Evolutionary conservation across 257 asterid genomes (phyloP).

Genomic region (Jacaranda copaia): DNA sequence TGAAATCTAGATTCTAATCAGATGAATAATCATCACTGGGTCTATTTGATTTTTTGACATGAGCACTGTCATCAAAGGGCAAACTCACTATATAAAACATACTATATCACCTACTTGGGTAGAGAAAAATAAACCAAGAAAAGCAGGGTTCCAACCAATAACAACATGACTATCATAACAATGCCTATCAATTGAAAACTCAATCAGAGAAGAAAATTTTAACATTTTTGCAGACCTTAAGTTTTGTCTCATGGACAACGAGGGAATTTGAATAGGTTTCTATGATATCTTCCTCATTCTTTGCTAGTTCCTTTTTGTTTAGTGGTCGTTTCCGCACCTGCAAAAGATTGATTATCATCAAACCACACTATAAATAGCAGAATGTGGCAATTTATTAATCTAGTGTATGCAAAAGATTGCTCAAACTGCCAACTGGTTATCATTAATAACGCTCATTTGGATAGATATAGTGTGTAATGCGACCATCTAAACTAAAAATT

Average conservation of each 20-base stretch:
- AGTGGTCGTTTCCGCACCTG: conserved; percentile 97
- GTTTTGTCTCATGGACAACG: conserved; percentile 88
- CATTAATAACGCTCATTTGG: not conserved
- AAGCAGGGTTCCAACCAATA: conserved; percentile 13
- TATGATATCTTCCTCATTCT: conserved; percentile 92
- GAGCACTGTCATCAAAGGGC: conserved; percentile 11
- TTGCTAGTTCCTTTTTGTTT: conserved; percentile 81
- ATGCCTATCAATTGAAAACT: not conserved
- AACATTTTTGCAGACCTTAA: conserved; percentile 59
- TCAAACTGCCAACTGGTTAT: conserved; percentile 5
- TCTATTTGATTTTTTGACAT: conserved; percentile 4
- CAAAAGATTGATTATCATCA: conserved; percentile 29
- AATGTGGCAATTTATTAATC: not conserved
- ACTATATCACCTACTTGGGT: not conserved
- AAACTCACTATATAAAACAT: conserved; percentile 1
- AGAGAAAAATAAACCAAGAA: not conserved
- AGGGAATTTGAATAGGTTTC: conserved; percentile 76
- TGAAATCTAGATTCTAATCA: not conserved
- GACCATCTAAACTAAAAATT: not conserved
- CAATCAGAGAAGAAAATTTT: not conserved
- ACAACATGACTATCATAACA: not conserved
- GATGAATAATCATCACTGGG: conserved; percentile 11
- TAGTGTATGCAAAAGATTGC: not conserved
- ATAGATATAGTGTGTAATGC: not conserved
- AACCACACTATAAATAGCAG: conserved; percentile 25